A percentile compares a stretch with the other conserved stretches of the same genome.
Evolutionary conservation across 2,329 filamentous ascomycete species (phyloP).

Genomic region (Chrysoporthe cubensis): DNA sequence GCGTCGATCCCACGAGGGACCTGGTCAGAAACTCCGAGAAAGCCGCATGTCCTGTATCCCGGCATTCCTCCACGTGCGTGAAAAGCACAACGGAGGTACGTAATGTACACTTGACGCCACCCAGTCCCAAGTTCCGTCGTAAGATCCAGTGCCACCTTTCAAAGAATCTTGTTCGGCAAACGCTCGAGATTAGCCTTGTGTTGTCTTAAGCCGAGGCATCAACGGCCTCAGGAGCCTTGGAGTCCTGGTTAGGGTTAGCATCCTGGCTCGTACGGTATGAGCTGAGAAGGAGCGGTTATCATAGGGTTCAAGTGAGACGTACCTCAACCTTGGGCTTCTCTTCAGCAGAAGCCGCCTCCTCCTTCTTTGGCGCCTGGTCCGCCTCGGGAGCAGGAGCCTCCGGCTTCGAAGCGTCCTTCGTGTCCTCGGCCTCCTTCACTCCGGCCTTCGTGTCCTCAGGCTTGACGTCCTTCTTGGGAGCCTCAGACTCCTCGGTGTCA

Average conservation of each 20-base stretch:
- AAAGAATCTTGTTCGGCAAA: not conserved
- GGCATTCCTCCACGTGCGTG: conserved; percentile 6
- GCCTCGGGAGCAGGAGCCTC: conserved; percentile 35
- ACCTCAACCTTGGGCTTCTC: conserved; percentile 36
- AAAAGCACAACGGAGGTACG: conserved; percentile 17
- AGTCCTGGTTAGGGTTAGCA: conserved; percentile 31
- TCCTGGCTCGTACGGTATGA: no score
- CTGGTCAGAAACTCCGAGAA: conserved; percentile 18
- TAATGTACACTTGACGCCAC: conserved; percentile 27
- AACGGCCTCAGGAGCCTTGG: conserved; percentile 40
- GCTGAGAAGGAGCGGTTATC: not conserved
- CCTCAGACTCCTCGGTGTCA: conserved; percentile 35
- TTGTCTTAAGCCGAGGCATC: conserved; percentile 42
- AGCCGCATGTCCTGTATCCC: conserved; percentile 17
- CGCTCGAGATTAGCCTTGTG: not conserved
- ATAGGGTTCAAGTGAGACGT: conserved; percentile 29
- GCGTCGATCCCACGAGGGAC: conserved; percentile 11
- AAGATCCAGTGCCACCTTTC: not conserved
- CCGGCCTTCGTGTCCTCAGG: conserved; percentile 35
- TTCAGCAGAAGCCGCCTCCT: conserved; percentile 1
- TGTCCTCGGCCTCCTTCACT: conserved; percentile 36
- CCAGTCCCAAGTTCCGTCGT: conserved; percentile 10
- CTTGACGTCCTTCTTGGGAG: conserved; percentile 39
- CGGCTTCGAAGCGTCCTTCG: conserved; percentile 37
- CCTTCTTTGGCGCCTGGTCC: conserved; percentile 34